Percentiles rank a stretch among this genome's conserved stretches.
phyloP scores from a whole-genome alignment of 176 grass and related monocot genomes.

The Coix lacrymajobi region DNA sequence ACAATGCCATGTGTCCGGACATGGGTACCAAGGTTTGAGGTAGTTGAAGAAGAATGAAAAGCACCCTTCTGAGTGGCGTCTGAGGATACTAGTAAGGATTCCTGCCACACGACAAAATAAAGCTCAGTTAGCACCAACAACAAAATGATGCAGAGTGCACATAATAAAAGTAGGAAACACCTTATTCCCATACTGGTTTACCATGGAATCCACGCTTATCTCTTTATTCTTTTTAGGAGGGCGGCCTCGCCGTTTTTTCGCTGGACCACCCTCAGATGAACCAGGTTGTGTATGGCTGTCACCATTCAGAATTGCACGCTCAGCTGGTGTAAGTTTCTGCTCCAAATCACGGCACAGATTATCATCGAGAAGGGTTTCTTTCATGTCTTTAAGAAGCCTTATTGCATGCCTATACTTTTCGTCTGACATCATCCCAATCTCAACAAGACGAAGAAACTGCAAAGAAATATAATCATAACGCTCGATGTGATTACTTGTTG shows the following conservation, averaged over 20 bases:
- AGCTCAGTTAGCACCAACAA: constrained; percentile 17
- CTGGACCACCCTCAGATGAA: constrained; percentile 45
- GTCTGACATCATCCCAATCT: constrained; percentile 55
- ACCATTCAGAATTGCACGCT: constrained; percentile 35
- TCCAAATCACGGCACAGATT: constrained; percentile 57
- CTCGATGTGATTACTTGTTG: constrained; percentile 45
- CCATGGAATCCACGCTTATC: constrained; percentile 39
- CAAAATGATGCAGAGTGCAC: not conserved
- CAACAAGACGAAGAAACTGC: constrained; percentile 69
- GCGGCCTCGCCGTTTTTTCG: constrained; percentile 61
- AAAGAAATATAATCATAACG: constrained; percentile 62
- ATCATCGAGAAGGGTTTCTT: constrained; percentile 68
- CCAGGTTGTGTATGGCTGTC: constrained; percentile 43
- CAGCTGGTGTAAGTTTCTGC: constrained; percentile 48
- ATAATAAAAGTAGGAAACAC: not conserved
- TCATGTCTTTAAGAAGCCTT: constrained; percentile 47
- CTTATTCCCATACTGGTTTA: constrained; percentile 38
- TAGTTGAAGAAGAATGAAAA: constrained; percentile 59
- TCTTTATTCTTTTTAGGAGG: constrained; percentile 73
- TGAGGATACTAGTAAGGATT: constrained; percentile 41
- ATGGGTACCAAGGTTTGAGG: constrained; percentile 64
- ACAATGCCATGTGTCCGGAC: constrained; percentile 48
- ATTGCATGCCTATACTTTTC: constrained; percentile 59
- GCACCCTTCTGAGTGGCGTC: constrained; percentile 43
- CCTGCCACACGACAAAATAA: constrained; percentile 22